These are phyloP conservation scores for Eutrema yunnanense DNA, from an alignment of 345 rosid genomes.

Conservation along the genomic window DNA sequence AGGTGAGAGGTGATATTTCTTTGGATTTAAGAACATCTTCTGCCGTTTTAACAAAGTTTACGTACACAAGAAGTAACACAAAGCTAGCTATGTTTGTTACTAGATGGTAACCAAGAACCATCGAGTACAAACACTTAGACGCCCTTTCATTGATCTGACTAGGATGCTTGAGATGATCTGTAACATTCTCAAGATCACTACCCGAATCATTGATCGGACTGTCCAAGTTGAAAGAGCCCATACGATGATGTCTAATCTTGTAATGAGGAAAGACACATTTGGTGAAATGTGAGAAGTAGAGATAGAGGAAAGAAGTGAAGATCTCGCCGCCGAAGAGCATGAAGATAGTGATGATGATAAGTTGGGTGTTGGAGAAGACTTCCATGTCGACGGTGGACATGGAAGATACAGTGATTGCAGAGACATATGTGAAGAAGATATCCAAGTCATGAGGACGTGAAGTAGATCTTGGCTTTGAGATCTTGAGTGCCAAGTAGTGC, in stretches of 20 bases:
- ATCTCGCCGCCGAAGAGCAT: conserved; percentile 63
- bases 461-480: conserved; percentile 36
- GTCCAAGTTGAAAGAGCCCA: not conserved
- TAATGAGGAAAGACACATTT: conserved; percentile 5
- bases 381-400: conserved; percentile 85
- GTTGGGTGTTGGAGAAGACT: conserved; percentile 62
- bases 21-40: conserved; percentile 36
- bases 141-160: not conserved
- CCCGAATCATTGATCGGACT: not conserved
- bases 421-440: conserved; percentile 66
- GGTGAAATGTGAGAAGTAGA: conserved; percentile 12
- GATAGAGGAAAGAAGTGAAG: conserved; percentile 48
- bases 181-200: not conserved
- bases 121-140: conserved; percentile 30
- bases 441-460: conserved; percentile 39
- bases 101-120: conserved; percentile 43
- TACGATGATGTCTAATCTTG: conserved; percentile 4
- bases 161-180: not conserved
- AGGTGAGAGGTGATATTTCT: conserved; percentile 33
- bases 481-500: conserved; percentile 30
- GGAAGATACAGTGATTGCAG: conserved; percentile 60
- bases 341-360: conserved; percentile 42
- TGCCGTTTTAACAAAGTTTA: conserved; percentile 32
- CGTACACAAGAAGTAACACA: conserved; percentile 30
- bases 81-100: conserved; percentile 36